Evolutionary conservation across 2,329 filamentous ascomycete species (phyloP), one percentile per base, ranked within the genome.

Genomic region (Arthrobotrys entomopaga): DNA sequence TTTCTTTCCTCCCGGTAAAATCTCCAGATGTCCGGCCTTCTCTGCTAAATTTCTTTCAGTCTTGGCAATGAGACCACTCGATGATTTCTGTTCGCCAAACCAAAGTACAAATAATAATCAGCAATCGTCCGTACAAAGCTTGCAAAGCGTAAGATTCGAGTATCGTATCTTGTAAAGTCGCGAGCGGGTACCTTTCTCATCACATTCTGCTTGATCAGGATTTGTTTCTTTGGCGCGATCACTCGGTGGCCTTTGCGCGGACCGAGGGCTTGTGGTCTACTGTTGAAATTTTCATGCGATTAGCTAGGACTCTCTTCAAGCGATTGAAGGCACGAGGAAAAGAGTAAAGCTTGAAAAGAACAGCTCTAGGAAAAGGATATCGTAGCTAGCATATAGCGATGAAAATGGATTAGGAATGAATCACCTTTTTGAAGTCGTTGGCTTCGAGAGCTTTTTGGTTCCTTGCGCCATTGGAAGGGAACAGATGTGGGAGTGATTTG

Each of bases 1-100:
- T 81, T 86, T 89, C 85, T 90, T 90, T 11, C 88, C 89, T 1
- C 88, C 88, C 67, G 84, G 84, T 79, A 91, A 80, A 79, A 91
- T 79, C 81, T 92, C 89, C 79, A 91, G 79, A 84, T 92, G 89
- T 13, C 89, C 90, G 3, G 89, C 89, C 78, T 87, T 87, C 75
- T 87, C 83, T 11, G 89, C 89, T 8, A 91, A 83, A 76, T 84
- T 86, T 74, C 86, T 86, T 79, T 92, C 90, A n/a, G 89, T 91
- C 82, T 87, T 84, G 0, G 85, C 86, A 2, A 86, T 86, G 46
- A 91, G 81, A 0, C 88, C 88, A 0, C 86, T 83, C 0, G 87
- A 85, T 75, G 87, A 84, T 85, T 90, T 90, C 86, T 86, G 65
- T 66, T 19, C 34, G 49, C 60, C 58, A 50, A 20, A 42, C 50